phyloP scores from a whole-genome alignment of 2,329 filamentous ascomycete genomes.

The Elsinoe necatrix region DNA sequence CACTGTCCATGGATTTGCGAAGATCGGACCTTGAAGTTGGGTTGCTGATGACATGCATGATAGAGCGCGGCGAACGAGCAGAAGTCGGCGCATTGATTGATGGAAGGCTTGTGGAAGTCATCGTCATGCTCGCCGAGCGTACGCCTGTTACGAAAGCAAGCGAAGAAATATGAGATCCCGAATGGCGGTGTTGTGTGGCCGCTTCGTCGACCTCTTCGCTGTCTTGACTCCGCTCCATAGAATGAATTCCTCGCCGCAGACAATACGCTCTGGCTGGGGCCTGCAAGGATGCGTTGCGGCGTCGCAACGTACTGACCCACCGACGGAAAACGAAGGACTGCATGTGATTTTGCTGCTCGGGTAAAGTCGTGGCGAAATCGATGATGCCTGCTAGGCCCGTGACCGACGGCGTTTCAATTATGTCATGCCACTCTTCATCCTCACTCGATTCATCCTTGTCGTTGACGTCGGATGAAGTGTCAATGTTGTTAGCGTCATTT shows the following conservation, averaged over 20 bases:
- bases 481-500: neutral
- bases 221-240: slow-evolving; percentile 13
- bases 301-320: slow-evolving; percentile 65
- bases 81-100: slow-evolving; percentile 51
- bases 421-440: slow-evolving; percentile 1
- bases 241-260: slow-evolving; percentile 19
- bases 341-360: neutral
- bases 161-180: slow-evolving; percentile 60
- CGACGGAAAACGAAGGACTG: slow-evolving; percentile 50
- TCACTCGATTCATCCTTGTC: neutral
- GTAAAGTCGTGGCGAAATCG: neutral
- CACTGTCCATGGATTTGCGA: slow-evolving; percentile 54
- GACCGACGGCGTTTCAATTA: neutral
- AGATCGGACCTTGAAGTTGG: slow-evolving; percentile 57
- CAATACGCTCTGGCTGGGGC: slow-evolving; percentile 29
- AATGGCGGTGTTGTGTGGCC: slow-evolving; percentile 30
- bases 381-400: slow-evolving; percentile 10
- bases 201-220: neutral
- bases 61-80: slow-evolving; percentile 47
- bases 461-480: neutral
- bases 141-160: slow-evolving; percentile 72
- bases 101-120: slow-evolving; percentile 62
- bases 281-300: slow-evolving; percentile 41
- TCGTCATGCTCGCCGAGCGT: slow-evolving; percentile 71
- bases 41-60: slow-evolving; percentile 50